phyloP scores from a whole-genome alignment of 2,329 filamentous ascomycete genomes.

The Cladophialophora carrionii region DNA sequence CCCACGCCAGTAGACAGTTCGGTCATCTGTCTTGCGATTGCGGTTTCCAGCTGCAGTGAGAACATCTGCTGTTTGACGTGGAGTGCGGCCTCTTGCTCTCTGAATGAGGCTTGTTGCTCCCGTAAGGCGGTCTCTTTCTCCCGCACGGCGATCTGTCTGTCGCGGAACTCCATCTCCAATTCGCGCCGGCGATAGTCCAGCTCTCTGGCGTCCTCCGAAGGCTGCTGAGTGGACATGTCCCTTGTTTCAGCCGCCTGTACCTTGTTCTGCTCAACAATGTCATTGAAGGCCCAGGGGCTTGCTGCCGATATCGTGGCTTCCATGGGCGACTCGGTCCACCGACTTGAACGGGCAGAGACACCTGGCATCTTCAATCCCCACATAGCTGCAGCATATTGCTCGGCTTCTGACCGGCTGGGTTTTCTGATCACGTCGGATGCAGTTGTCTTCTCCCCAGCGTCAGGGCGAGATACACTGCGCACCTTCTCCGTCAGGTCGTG shows the following conservation, averaged over 20 bases:
- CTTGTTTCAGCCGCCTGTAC: background rate
- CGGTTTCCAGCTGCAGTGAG: conserved; percentile 30
- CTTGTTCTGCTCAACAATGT: conserved; percentile 14
- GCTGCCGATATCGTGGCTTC: conserved; percentile 17
- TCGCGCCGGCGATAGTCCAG: conserved; percentile 30
- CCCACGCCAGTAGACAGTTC: conserved; percentile 29
- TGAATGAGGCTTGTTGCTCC: conserved; percentile 31
- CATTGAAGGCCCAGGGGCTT: conserved; percentile 19
- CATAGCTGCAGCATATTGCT: conserved; percentile 25
- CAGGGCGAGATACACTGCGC: conserved; percentile 28
- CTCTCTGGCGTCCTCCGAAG: conserved; percentile 23
- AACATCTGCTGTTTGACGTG: conserved; percentile 30
- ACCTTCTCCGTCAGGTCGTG: conserved; percentile 36
- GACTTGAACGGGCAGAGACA: background rate
- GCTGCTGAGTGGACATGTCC: background rate
- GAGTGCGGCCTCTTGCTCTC: conserved; percentile 31
- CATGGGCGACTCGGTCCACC: conserved; percentile 7
- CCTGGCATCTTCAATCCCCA: conserved; percentile 19
- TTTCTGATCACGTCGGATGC: conserved; percentile 8
- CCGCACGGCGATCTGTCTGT: conserved; percentile 31
- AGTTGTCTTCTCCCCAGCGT: conserved; percentile 1
- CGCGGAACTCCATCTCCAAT: conserved; percentile 30
- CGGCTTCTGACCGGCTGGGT: conserved; percentile 19
- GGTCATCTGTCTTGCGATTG: conserved; percentile 23
- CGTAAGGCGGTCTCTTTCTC: conserved; percentile 34